Percentiles rank a stretch among this genome's conserved stretches.
These are phyloP conservation scores for Alternaria triticina DNA, from an alignment of 2,329 filamentous ascomycete species.

Conservation along the genomic window DNA sequence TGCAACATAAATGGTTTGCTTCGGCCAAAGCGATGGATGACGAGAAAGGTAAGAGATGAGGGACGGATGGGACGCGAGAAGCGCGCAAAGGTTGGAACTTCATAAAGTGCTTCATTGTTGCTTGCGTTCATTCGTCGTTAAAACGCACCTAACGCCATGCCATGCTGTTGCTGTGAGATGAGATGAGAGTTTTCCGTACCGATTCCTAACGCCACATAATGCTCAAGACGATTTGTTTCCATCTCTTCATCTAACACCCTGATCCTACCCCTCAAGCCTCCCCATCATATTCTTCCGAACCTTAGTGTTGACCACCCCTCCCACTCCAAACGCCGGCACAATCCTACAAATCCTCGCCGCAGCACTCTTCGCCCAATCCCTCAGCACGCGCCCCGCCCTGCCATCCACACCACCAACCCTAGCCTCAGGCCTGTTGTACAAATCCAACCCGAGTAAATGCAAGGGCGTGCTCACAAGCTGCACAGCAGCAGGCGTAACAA, in stretches of 20 bases:
- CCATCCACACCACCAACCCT: conserved; percentile 60
- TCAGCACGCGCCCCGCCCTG: conserved; percentile 70
- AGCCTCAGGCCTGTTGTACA: conserved; percentile 74
- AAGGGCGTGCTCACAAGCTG: conserved; percentile 83
- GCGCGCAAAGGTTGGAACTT: not conserved
- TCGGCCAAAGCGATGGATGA: not conserved
- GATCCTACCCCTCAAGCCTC: conserved; percentile 27
- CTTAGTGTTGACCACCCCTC: conserved; percentile 82
- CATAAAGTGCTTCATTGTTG: not conserved
- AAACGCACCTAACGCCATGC: not conserved
- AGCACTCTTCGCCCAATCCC: conserved; percentile 78
- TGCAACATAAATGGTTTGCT: not conserved
- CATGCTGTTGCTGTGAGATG: not conserved
- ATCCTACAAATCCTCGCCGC: conserved; percentile 82
- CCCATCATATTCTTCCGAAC: conserved; percentile 72
- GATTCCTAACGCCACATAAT: not conserved
- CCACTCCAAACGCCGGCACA: conserved; percentile 86
- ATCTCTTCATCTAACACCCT: not conserved
- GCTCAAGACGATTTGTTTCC: not conserved
- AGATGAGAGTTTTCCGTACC: not conserved
- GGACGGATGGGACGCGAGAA: not conserved
- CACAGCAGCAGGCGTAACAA: conserved; percentile 77
- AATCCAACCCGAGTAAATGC: conserved; percentile 82
- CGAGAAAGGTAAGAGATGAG: not conserved
- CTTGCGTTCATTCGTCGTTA: not conserved